These are phyloP conservation scores for Suillus brevipes DNA, from an alignment of 768 basidiomycete genomes.

Conservation along the genomic window DNA sequence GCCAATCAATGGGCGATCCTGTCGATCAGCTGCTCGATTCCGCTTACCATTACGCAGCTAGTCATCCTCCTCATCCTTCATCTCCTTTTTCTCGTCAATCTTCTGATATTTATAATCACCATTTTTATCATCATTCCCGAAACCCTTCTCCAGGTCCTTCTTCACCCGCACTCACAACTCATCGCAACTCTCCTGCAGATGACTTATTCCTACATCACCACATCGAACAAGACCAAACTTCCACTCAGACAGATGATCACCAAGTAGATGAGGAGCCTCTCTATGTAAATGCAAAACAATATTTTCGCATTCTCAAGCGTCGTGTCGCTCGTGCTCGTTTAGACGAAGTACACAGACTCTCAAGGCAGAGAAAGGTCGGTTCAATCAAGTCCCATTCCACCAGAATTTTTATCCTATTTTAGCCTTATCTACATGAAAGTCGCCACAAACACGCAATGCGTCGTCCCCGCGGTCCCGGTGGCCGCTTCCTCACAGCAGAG, in stretches of 20 bases:
- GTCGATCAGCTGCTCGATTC: constrained; percentile 64
- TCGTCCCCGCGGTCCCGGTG: constrained; percentile 94
- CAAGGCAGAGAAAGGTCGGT: constrained; percentile 85
- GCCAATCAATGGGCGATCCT: constrained; percentile 56
- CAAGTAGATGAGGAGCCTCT: constrained; percentile 92
- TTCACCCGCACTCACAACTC: constrained; percentile 27
- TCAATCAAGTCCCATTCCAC: not conserved
- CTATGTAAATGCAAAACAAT: constrained; percentile 99
- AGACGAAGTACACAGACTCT: constrained; percentile 92
- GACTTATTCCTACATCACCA: constrained; percentile 36
- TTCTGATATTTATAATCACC: constrained; percentile 22
- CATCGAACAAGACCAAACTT: constrained; percentile 15
- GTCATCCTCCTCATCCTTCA: constrained; percentile 20
- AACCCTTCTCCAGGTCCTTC: constrained; percentile 34
- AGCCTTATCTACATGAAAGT: constrained; percentile 99
- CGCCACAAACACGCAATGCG: constrained; percentile 98
- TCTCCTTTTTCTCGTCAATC: constrained; percentile 22
- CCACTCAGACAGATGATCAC: constrained; percentile 30
- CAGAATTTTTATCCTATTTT: constrained; percentile 11
- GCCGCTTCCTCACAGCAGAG: constrained; percentile 94
- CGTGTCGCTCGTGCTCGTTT: constrained; percentile 87
- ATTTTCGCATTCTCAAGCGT: constrained; percentile 96
- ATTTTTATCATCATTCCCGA: constrained; percentile 27
- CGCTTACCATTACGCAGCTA: constrained; percentile 37
- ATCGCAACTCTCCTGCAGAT: constrained; percentile 28